Evolutionary conservation across 2,329 filamentous ascomycete genomes (phyloP), one percentile per base, ranked within the genome.

Genomic region (Fusarium camptoceras): DNA sequence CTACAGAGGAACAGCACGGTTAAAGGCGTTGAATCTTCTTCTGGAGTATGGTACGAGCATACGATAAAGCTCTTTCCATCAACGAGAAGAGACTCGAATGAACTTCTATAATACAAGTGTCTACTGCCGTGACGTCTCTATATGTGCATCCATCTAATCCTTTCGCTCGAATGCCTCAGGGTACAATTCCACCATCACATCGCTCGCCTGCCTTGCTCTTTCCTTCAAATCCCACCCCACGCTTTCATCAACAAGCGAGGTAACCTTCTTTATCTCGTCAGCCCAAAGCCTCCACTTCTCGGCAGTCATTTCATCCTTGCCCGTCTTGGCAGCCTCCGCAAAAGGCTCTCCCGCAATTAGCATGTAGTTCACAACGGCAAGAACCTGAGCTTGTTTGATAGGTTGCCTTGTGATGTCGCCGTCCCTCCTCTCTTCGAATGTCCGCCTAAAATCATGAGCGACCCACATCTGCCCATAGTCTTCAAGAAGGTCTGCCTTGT

Each of bases 281-380:
- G 65, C 64, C 68, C 68, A 71, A 0, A 58, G 6, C 30, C 31
- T 60, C 68, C 68, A 71, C 41, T 22, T 67, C 0, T 6, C 12
- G 0, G 48, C 25, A 8, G 22, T 55, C 2, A 64, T 4, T 6
- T 56, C 48, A 12, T 20, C 18, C 2, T 14, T 10, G 9, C 44
- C 24, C 18, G 1, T 12, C 14, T 61, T 70, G 2, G 50, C 53
- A 2, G 34, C 63, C 3, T 50, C 25, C 0, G 18, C 48, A 3
- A 64, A 58, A 0, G 3, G 5, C 1, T 70, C 59, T 3, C 68
- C 68, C 0, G 55, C 55, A 1, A 71, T 34, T 0, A 70, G 18
- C 5, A 70, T 44, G 5, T 64, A 28, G 9, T 70, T 68, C 5
- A 37, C 34, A 0, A 37, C 18, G 10, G 34, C 34, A 7, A 37